phyloP scores from a whole-genome alignment of 495 filamentous ascomycete species.

The Annulohypoxylon nitens region DNA sequence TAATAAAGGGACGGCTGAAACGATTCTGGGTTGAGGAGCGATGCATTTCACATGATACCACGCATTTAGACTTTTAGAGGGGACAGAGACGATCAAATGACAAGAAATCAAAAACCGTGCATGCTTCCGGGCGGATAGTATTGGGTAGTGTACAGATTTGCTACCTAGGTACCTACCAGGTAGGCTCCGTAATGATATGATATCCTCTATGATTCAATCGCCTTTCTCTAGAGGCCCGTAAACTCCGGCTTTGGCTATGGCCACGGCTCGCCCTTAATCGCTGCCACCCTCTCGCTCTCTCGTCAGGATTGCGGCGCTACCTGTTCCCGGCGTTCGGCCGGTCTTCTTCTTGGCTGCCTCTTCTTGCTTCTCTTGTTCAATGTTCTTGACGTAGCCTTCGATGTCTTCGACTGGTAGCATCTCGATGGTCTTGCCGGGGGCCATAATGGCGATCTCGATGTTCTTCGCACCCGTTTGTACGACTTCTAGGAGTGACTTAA shows the following conservation, averaged over 20 bases:
- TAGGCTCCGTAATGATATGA: constrained; percentile 17
- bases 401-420: constrained; percentile 97
- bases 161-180: constrained; percentile 1
- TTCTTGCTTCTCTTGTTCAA: constrained; percentile 99
- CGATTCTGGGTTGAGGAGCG: constrained; percentile 40
- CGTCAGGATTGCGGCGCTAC: constrained; percentile 82
- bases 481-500: constrained; percentile 97
- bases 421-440: constrained; percentile 90
- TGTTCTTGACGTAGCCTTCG: constrained; percentile 95
- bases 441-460: constrained; percentile 99
- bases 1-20: constrained; percentile 8
- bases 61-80: constrained; percentile 43
- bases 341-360: constrained; percentile 98
- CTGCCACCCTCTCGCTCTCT: constrained; percentile 68
- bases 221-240: constrained; percentile 14
- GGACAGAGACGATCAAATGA: constrained; percentile 15
- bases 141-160: constrained; percentile 39
- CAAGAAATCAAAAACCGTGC: constrained; percentile 36
- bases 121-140: constrained; percentile 38
- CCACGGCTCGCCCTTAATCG: constrained; percentile 36
- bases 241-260: constrained; percentile 9
- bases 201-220: constrained; percentile 18
- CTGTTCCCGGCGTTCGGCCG: constrained; percentile 79
- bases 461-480: constrained; percentile 99
- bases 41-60: constrained; percentile 54